Percentiles rank a stretch among this genome's conserved stretches.
Conservation (phyloP, 2,329 filamentous ascomycete species). For the Fusarium tupiense region DNA sequence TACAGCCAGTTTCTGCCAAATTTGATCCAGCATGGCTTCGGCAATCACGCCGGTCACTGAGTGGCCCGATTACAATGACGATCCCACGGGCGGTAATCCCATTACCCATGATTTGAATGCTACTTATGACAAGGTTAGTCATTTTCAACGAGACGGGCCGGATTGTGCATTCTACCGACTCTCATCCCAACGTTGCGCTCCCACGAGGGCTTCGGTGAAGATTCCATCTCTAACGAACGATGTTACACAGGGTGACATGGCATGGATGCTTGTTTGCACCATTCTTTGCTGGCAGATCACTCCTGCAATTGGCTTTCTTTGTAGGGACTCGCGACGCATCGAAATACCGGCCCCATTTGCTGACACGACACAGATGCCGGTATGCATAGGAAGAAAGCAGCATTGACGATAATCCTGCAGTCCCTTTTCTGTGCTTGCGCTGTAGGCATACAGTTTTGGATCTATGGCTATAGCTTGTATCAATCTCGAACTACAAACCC, state of each 20-base stretch:
- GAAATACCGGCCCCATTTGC: neutral
- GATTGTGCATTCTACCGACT: neutral
- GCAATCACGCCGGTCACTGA: conserved; percentile 44
- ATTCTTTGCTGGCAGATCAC: conserved; percentile 52
- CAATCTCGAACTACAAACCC: conserved; percentile 49
- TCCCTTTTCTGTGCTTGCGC: conserved; percentile 58
- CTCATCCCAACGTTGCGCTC: neutral
- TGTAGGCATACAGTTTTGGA: conserved; percentile 58
- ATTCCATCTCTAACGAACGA: neutral
- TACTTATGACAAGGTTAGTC: conserved; percentile 53
- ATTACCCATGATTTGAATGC: conserved; percentile 56
- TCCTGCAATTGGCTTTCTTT: conserved; percentile 52
- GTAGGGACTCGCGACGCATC: neutral
- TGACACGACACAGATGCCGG: conserved; percentile 43
- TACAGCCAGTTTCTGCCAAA: neutral
- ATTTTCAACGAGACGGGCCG: rapidly evolving
- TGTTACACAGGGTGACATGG: conserved; percentile 51
- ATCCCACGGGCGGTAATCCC: conserved; percentile 55
- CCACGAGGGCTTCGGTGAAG: rapidly evolving
- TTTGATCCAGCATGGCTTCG: conserved; percentile 5
- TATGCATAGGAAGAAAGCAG: conserved; percentile 51
- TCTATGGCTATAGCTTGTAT: conserved; percentile 58
- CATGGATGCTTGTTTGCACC: conserved; percentile 53
- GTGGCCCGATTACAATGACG: conserved; percentile 54
- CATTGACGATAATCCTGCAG: conserved; percentile 58